Evolutionary conservation across 805 yeast species (phyloP).

Genomic region (Lipomyces orientalis): DNA sequence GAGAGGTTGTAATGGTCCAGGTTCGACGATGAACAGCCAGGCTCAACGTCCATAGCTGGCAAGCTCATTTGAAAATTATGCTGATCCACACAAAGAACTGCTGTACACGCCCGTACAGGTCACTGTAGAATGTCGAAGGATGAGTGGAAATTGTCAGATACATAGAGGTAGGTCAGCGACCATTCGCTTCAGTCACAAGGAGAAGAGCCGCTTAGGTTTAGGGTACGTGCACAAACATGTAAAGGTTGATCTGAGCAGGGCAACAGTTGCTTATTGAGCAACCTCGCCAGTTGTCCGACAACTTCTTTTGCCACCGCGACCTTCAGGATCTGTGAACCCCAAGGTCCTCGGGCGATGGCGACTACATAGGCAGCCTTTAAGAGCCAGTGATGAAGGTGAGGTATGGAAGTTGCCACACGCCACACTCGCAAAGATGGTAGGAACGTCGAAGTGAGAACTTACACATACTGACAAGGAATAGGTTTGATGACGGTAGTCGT

Average conservation of each 20-base stretch:
- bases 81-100: neutral
- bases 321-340: neutral
- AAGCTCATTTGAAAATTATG: neutral
- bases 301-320: neutral
- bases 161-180: neutral
- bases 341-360: neutral
- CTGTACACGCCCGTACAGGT: neutral
- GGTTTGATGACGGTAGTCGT: too few relatives aligned
- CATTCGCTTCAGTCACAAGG: neutral
- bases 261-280: too few relatives aligned
- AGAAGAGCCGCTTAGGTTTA: neutral
- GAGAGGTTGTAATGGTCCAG: conserved; percentile 24
- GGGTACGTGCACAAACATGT: neutral
- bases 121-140: neutral
- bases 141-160: neutral
- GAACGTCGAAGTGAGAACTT: too few relatives aligned
- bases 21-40: conserved; percentile 7
- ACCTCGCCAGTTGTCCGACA: too few relatives aligned
- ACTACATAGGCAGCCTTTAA: neutral
- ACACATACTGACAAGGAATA: too few relatives aligned
- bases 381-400: too few relatives aligned
- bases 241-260: too few relatives aligned
- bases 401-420: too few relatives aligned
- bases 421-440: too few relatives aligned
- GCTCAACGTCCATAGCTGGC: neutral